phyloP scores from a whole-genome alignment of 352 stramenopile species.

The Halophytophthora polymorphica region DNA sequence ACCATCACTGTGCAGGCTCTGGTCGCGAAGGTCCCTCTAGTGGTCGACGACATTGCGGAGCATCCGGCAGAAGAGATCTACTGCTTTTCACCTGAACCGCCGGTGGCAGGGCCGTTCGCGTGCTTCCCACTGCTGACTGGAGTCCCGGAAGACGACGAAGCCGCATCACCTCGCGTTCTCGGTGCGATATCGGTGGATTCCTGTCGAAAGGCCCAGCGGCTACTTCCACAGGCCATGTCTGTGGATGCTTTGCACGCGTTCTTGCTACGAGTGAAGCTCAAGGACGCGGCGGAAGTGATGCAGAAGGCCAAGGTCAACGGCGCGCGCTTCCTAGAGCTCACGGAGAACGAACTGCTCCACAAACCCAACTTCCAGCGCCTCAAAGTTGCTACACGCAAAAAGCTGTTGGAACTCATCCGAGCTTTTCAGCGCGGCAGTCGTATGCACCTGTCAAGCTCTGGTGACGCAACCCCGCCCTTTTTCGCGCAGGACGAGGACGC shows the following conservation, averaged over 20 bases:
- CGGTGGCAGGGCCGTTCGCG: conserved; percentile 40
- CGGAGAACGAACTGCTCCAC: conserved; percentile 48
- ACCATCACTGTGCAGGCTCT: conserved; percentile 39
- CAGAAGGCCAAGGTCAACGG: conserved; percentile 39
- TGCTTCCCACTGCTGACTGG: conserved; percentile 44
- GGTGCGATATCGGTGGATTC: conserved; percentile 60
- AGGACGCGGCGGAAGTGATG: conserved; percentile 47
- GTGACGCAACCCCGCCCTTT: conserved; percentile 14
- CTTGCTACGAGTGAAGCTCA: conserved; percentile 45
- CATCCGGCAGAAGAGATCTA: conserved; percentile 14
- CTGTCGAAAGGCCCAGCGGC: conserved; percentile 42
- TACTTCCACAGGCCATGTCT: conserved; percentile 64
- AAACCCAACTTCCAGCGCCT: conserved; percentile 44
- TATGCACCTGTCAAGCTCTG: conserved; percentile 32
- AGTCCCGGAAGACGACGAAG: not conserved
- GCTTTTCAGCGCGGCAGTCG: conserved; percentile 35
- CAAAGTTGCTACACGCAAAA: conserved; percentile 54
- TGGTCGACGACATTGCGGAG: conserved; percentile 37
- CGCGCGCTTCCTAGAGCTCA: conserved; percentile 40
- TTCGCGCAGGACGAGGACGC: conserved; percentile 56
- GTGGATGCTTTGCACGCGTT: conserved; percentile 40
- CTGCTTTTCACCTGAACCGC: conserved; percentile 17
- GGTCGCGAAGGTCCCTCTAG: conserved; percentile 17
- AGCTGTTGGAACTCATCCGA: conserved; percentile 48
- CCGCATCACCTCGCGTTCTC: conserved; percentile 12